A percentile compares a stretch with the other conserved stretches of the same genome.
Conservation (phyloP, 345 rosid species). For the Alliaria petiolata region DNA sequence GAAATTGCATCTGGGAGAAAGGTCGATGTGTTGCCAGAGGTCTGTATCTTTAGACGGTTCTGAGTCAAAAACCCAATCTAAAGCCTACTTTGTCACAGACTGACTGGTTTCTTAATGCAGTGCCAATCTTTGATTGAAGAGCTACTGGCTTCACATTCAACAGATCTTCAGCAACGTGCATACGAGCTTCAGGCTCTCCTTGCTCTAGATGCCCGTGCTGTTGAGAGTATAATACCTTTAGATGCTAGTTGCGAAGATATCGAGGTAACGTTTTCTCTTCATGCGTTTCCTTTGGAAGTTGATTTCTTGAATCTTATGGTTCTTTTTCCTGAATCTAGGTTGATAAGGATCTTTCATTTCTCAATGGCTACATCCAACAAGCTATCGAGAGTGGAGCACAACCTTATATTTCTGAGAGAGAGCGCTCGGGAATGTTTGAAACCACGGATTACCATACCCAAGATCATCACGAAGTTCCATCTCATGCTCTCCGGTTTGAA, state of each 20-base stretch:
- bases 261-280: conserved; percentile 49
- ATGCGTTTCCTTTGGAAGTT: neutral
- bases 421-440: conserved; percentile 53
- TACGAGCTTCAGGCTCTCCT: conserved; percentile 85
- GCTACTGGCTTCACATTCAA: conserved; percentile 86
- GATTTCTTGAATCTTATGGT: conserved; percentile 13
- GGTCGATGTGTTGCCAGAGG: conserved; percentile 94
- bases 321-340: conserved; percentile 48
- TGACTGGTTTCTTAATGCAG: conserved; percentile 44
- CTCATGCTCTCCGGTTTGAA: conserved; percentile 86
- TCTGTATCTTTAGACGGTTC: conserved; percentile 28
- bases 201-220: conserved; percentile 62
- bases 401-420: conserved; percentile 77
- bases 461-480: conserved; percentile 55
- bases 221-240: conserved; percentile 65
- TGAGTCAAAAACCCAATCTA: neutral
- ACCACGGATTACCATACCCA: conserved; percentile 52
- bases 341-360: conserved; percentile 77
- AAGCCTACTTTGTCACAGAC: conserved; percentile 5
- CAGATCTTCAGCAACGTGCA: conserved; percentile 98
- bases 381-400: conserved; percentile 76
- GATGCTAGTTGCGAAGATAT: conserved; percentile 97
- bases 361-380: conserved; percentile 61
- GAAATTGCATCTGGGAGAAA: conserved; percentile 86
- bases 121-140: conserved; percentile 91